Conservation (phyloP, 2,329 filamentous ascomycete genomes). For the Fusarium sp. region DNA sequence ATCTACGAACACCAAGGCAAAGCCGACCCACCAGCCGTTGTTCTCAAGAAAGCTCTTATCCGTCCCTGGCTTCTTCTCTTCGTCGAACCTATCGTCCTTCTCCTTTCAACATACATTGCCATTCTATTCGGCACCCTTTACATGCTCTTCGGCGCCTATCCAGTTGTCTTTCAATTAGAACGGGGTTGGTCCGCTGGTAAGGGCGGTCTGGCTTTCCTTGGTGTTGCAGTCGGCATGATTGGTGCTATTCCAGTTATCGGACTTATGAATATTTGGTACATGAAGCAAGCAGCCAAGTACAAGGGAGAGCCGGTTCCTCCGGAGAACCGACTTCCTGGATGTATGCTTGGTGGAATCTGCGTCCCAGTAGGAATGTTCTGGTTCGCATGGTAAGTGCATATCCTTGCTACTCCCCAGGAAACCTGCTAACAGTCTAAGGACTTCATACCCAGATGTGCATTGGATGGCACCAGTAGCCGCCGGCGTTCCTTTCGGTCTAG, state of each 20-base stretch:
- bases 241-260: conserved; percentile 63
- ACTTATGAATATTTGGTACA: conserved; percentile 65
- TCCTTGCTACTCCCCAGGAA: too few relatives aligned
- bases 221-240: conserved; percentile 73
- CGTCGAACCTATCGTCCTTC: conserved; percentile 72
- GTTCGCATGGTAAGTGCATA: conserved; percentile 68
- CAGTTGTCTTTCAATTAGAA: conserved; percentile 69
- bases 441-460: conserved; percentile 55
- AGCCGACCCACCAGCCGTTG: conserved; percentile 54
- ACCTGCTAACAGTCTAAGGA: conserved; percentile 16
- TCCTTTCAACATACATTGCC: conserved; percentile 72
- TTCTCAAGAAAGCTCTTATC: conserved; percentile 65
- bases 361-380: conserved; percentile 72
- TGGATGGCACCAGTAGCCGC: conserved; percentile 64
- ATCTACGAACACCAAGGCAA: conserved; percentile 58
- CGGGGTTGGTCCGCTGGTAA: conserved; percentile 68
- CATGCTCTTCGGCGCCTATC: conserved; percentile 65
- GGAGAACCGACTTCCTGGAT: conserved; percentile 70
- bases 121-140: conserved; percentile 67
- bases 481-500: conserved; percentile 64
- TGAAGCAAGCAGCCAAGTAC: conserved; percentile 52
- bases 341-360: conserved; percentile 67
- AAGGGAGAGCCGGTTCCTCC: conserved; percentile 68
- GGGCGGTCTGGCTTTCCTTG: conserved; percentile 70
- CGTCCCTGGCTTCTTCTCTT: conserved; percentile 74